Base-by-base conservation (phyloP, 1,139 yeast species). In the Wickerhamomyces sp. region DNA sequence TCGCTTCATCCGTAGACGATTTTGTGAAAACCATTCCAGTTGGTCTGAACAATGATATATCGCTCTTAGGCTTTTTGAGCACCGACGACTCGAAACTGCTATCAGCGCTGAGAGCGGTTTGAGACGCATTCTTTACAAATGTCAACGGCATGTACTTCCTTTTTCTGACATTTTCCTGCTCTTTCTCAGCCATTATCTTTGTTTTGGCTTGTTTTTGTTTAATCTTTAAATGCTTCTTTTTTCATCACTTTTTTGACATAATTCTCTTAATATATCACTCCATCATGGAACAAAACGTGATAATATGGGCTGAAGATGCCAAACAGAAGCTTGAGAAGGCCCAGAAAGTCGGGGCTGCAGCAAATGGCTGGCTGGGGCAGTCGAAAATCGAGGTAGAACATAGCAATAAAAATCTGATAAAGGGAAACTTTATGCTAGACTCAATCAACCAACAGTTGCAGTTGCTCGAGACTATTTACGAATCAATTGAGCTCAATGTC, bases 301-400 rank as follows among this genome's bases (percentile, higher is more conserved):
- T 52, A 17, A 40, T 39, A 17, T 65, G 66, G 60, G 49, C 57
- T 2, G 43, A 46, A 7, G 67, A 65, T 46, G 68, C 72, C 1
- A 58, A 61, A 14, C 49, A 49, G 31, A 56, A 58, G 24, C 51
- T 69, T 19, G 45, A 56, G 3, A 54, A 58, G 17, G 69, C 73
- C 0, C 65, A 65, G 38, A 41, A 47, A 7, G 43, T 63, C 2
- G 68, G 74, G 33, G 60, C 56, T 32, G 58, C 55, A 26, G 67
- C 70, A 8, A 61, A 63, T 39, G 33, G 41, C 28, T 46, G 48
- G 32, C 54, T 68, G 17, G 46, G 43, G 7, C 27, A 32, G 37
- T 55, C 50, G 31, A 42, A 34, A 37, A 52, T 33, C 37, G 52
- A 42, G 33, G 47, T 44, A 28, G 48, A 28, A 28, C 46, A 20